These are phyloP conservation scores for Talaromyces sp. DNA, from an alignment of 2,329 filamentous ascomycete species.

Conservation along the genomic window DNA sequence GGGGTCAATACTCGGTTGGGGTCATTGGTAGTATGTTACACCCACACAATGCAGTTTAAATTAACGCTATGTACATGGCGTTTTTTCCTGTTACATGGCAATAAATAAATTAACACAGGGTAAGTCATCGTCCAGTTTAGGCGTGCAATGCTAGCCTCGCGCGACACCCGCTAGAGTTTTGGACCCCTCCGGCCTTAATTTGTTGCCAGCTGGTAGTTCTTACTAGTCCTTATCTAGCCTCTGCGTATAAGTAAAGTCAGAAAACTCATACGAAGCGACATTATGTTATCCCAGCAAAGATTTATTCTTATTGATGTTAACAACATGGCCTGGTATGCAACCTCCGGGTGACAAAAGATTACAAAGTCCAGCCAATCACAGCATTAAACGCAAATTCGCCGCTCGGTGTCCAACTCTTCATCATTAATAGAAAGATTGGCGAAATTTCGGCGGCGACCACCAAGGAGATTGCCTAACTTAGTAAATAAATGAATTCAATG, in stretches of 20 bases:
- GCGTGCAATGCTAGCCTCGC: neutral
- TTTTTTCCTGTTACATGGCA: neutral
- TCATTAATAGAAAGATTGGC: neutral
- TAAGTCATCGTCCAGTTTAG: neutral
- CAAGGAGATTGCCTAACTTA: no score
- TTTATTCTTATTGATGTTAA: no score
- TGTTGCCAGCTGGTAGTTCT: neutral
- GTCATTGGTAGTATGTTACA: neutral
- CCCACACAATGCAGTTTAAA: neutral
- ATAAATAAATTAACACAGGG: neutral
- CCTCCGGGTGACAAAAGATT: neutral
- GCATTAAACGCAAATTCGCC: neutral
- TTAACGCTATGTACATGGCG: neutral
- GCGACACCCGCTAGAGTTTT: neutral
- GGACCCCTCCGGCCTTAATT: no score
- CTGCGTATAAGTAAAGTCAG: neutral
- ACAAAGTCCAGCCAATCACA: neutral
- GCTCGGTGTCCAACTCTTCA: neutral
- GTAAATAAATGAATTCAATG: no score
- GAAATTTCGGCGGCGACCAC: neutral
- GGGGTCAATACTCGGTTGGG: neutral
- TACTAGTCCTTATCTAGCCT: neutral
- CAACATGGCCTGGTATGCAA: neutral
- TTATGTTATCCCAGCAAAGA: neutral
- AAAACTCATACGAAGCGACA: neutral